phyloP scores from a whole-genome alignment of 208 protist species.

The Leishmania aethiopica region DNA sequence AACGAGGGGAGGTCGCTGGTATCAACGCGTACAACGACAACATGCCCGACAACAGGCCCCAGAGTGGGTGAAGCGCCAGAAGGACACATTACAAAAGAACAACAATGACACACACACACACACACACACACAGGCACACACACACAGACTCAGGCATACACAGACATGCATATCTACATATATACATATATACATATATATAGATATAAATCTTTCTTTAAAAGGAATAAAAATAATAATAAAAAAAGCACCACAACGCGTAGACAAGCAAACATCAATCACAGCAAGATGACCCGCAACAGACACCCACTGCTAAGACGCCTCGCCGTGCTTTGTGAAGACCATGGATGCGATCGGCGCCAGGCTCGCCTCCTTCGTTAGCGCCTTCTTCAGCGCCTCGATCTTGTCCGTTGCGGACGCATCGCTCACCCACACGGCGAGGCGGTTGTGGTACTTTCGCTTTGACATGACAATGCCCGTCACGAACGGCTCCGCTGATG shows the following conservation, averaged over 20 bases:
- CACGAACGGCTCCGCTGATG: conserved; percentile 38
- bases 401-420: conserved; percentile 50
- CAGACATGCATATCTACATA: neutral
- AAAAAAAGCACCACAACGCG: neutral
- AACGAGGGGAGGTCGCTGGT: neutral
- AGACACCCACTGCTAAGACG: conserved; percentile 21
- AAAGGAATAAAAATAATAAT: neutral
- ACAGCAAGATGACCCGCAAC: neutral
- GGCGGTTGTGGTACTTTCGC: conserved; percentile 79
- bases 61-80: neutral
- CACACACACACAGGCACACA: neutral
- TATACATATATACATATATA: neutral
- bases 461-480: conserved; percentile 76
- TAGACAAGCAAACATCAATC: neutral
- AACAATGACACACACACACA: neutral
- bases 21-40: neutral
- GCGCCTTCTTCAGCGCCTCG: conserved; percentile 47
- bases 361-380: conserved; percentile 37
- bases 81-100: neutral
- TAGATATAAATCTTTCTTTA: neutral
- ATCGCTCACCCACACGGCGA: conserved; percentile 78
- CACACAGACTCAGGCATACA: neutral
- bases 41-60: neutral
- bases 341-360: conserved; percentile 39
- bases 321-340: conserved; percentile 73